These are phyloP conservation scores for Cucumis hystrix DNA, from an alignment of 306 rosid species.

Conservation along the genomic window DNA sequence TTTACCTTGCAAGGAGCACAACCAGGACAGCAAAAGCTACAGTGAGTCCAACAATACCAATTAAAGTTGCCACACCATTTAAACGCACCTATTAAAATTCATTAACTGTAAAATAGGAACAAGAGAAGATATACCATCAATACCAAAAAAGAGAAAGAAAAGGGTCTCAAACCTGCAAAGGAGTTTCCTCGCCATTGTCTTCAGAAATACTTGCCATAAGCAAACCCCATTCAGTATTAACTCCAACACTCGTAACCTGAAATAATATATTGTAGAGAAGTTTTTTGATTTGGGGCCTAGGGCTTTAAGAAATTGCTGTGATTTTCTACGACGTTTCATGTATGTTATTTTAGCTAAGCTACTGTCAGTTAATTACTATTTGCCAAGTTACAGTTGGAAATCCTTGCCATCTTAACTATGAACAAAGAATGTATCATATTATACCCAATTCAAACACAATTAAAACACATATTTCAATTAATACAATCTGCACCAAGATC, in stretches of 20 bases:
- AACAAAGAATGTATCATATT: not conserved
- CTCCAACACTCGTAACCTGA: conserved; percentile 86
- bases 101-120: conserved; percentile 15
- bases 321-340: not conserved
- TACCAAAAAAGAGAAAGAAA: not conserved
- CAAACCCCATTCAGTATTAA: conserved; percentile 97
- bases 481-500: not conserved
- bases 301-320: not conserved
- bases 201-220: conserved; percentile 98
- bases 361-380: not conserved
- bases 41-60: conserved; percentile 84
- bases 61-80: conserved; percentile 93
- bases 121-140: conserved; percentile 9
- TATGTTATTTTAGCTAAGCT: not conserved
- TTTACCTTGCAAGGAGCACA: conserved; percentile 70
- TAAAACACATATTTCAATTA: not conserved
- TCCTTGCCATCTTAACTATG: not conserved
- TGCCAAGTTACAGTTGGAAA: not conserved
- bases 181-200: conserved; percentile 97
- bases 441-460: not conserved
- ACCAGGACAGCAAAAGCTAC: conserved; percentile 68
- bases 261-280: conserved; percentile 1
- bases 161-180: conserved; percentile 57
- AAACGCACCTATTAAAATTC: conserved; percentile 49
- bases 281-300: not conserved